Conservation (phyloP, 1,284 basidiomycete genomes). For the Sporisorium scitamineum region DNA sequence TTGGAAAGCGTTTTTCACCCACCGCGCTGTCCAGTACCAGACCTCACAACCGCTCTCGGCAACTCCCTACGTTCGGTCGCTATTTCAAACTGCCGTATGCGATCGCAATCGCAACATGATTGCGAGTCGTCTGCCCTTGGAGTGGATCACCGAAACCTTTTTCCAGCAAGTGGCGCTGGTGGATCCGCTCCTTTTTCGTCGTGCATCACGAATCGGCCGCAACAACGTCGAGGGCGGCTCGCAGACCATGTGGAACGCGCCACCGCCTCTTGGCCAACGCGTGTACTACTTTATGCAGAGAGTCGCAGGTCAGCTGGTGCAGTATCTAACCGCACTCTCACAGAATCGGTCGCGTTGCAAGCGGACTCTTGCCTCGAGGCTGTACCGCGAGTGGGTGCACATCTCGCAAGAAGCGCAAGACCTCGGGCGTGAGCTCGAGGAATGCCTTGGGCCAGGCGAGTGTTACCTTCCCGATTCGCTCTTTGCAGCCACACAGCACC, state of each 20-base stretch:
- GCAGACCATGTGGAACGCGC: conserved; percentile 29
- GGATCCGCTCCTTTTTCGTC: conserved; percentile 40
- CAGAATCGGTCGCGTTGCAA: conserved; percentile 58
- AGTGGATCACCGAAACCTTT: conserved; percentile 46
- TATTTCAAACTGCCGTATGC: conserved; percentile 48
- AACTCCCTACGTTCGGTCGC: conserved; percentile 41
- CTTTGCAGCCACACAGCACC: conserved; percentile 73
- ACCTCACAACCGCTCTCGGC: conserved; percentile 17
- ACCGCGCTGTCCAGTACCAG: conserved; percentile 36
- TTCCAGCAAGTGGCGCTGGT: conserved; percentile 46
- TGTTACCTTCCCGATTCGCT: conserved; percentile 41
- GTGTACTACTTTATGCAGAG: conserved; percentile 42
- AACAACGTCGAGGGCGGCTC: conserved; percentile 36
- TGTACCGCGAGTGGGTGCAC: conserved; percentile 47
- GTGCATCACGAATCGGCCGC: conserved; percentile 30
- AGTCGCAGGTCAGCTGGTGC: conserved; percentile 47
- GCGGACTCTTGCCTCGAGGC: conserved; percentile 34
- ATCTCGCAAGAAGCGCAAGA: conserved; percentile 47
- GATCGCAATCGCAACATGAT: conserved; percentile 50
- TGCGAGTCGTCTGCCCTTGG: conserved; percentile 40
- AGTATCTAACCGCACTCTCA: conserved; percentile 45
- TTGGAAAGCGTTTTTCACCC: conserved; percentile 50
- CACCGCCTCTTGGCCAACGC: conserved; percentile 35
- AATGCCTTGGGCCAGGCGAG: conserved; percentile 22
- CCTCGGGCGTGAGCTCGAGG: conserved; percentile 32